Evolutionary conservation across 345 rosid species (phyloP).

Genomic region (Brassica cretica): DNA sequence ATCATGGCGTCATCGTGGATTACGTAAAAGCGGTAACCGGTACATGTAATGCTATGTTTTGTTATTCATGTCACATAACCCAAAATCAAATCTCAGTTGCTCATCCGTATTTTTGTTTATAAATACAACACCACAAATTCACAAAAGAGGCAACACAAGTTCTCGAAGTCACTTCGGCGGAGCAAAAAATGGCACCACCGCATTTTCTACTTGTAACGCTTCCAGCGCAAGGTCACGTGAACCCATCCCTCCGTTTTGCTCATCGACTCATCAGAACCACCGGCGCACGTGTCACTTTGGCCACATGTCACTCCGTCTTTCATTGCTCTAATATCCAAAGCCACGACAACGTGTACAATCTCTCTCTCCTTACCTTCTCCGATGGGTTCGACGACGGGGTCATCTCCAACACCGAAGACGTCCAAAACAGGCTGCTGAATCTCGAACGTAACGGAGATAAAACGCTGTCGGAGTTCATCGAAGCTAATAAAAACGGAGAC

Average conservation of each 20-base stretch:
- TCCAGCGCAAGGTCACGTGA: conserved; percentile 68
- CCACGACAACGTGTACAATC: conserved; percentile 29
- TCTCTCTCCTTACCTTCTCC: conserved; percentile 54
- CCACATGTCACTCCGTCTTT: conserved; percentile 39
- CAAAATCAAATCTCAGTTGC: background rate
- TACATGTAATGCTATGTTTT: background rate
- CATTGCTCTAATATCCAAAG: conserved; percentile 36
- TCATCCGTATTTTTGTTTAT: background rate
- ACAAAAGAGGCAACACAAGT: background rate
- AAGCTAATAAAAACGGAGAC: conserved; percentile 5
- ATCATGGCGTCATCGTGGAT: background rate
- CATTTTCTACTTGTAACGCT: conserved; percentile 52
- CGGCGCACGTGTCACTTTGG: conserved; percentile 50
- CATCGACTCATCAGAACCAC: conserved; percentile 41
- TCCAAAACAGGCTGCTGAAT: conserved; percentile 17
- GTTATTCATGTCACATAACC: no score
- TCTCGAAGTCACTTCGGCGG: background rate
- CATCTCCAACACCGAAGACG: conserved; percentile 30
- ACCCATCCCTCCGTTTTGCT: conserved; percentile 61
- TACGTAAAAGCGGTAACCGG: background rate
- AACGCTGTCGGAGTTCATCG: conserved; percentile 15
- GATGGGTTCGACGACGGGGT: conserved; percentile 62
- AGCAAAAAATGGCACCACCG: conserved; percentile 24
- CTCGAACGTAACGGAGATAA: conserved; percentile 19
- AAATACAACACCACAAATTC: background rate